Evolutionary conservation across 306 rosid genomes (phyloP).

Genomic region (Hippophae rhamnoides): DNA sequence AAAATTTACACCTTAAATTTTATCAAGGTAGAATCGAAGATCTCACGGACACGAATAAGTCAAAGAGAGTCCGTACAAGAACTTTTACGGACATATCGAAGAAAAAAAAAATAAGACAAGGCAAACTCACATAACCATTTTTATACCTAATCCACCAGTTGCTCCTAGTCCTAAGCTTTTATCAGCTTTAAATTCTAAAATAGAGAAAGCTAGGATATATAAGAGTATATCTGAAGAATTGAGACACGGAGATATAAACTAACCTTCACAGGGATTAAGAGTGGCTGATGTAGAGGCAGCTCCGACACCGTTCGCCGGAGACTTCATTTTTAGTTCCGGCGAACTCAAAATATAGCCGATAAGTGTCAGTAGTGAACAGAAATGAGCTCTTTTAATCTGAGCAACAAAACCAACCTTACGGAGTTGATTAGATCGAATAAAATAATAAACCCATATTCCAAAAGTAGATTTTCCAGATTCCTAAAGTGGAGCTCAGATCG

Average conservation of each 20-base stretch:
- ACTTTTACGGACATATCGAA: slow-evolving; percentile 3
- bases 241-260: not conserved
- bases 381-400: slow-evolving; percentile 3
- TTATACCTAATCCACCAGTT: slow-evolving; percentile 14
- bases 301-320: slow-evolving; percentile 37
- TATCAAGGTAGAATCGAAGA: slow-evolving; percentile 1
- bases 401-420: not conserved
- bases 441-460: not conserved
- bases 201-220: not conserved
- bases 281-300: slow-evolving; percentile 24
- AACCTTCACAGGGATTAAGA: slow-evolving; percentile 43
- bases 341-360: not conserved
- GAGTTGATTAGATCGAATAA: slow-evolving; percentile 1
- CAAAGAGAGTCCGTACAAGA: slow-evolving; percentile 12
- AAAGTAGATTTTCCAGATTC: not conserved
- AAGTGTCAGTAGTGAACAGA: slow-evolving; percentile 15
- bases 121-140: slow-evolving; percentile 3
- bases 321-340: slow-evolving; percentile 44
- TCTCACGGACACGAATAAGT: slow-evolving; percentile 1
- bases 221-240: not conserved
- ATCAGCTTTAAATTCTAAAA: not conserved
- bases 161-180: slow-evolving; percentile 2
- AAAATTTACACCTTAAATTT: not conserved
- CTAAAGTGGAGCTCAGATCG: slow-evolving; percentile 25
- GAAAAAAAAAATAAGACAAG: not conserved